Base-by-base conservation (phyloP, 306 rosid genomes). In the Begonia fuchsioides region DNA sequence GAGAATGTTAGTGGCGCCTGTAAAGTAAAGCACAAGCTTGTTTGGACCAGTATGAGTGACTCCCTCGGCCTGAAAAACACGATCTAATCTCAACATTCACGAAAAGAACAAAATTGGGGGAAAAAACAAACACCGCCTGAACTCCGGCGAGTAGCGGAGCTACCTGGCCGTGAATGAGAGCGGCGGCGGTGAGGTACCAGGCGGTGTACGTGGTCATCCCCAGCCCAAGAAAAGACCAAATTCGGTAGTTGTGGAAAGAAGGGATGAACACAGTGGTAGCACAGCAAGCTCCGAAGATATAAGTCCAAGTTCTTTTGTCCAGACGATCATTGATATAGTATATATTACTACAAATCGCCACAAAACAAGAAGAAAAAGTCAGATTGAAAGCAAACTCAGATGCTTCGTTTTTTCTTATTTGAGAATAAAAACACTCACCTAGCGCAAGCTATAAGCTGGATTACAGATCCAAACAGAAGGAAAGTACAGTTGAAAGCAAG, bases 251-350 rank as follows among this genome's bases (percentile, higher is more conserved):
- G 35, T 86, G 95, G 44, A 81, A 86, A n/a, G 95, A 86, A 6
- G 95, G 95, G 12, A 86, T 73, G 85, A 86, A 86, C 54, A 86
- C 95, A 14, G 93, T 71, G 7, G 95, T 86, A 43, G 95, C 95
- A 68, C 95, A 86, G 61, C 95, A 86, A 60, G 95, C 95, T 50
- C 95, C 95, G 55, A 86, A 86, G 13, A 86, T 86, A 17, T 86
- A 86, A 3, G 95, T 86, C 95, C 95, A 86, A 13, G 95, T 86
- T 43, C 95, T 62, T 62, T 86, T 26, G 35, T 26, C 35, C 35
- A 26, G 35, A 5, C 8, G 35, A 26, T 26, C 35, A 26, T 26
- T 26, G 4, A 26, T 26, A 26, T 26, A 26, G 35, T 26, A 26
- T 26, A 26, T 26, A 26, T 26, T 26, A 26, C 35, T 26, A 8